Evolutionary conservation across 2,329 filamentous ascomycete genomes (phyloP), one percentile per base, ranked within the genome.

Genomic region (Cercospora sp.): DNA sequence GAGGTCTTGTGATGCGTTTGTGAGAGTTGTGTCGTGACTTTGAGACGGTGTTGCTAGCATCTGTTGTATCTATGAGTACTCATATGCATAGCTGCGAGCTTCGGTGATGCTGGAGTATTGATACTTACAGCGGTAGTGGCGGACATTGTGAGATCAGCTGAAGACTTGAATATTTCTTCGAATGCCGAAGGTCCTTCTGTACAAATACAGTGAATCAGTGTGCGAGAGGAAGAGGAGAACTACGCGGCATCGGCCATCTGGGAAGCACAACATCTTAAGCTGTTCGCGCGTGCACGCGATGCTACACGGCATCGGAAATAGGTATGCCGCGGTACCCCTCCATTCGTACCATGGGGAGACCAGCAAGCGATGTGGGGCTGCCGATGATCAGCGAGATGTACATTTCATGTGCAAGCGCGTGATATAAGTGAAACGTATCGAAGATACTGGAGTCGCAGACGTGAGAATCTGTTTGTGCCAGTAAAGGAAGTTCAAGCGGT

Each of bases 291-390:
- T 33, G 30, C 55, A 59, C 28, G 55, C 55, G 30, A 59, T 59
- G 55, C 31, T 31, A 31, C 55, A 59, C 55, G 16, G 30, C 55
- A 20, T n/a, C 55, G 31, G 55, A 36, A 36, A 20, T 59, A 36
- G 30, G 31, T 6, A 20, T 59, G 28, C 55, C 30, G 55, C 55
- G 55, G 31, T 59, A 59, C 55, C 55, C 55, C 55, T 59, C 55
- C 55, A 59, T 23, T 31, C 55, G 55, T 59, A 30, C 55, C 55
- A 36, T 59, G 55, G 55, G 55, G 55, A 59, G 55, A 59, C 55
- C 28, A 30, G 5, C 48, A 36, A 59, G 55, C 55, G 16, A 59
- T 33, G 55, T 59, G 55, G 55, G 55, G 55, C 30, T 59, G 30
- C 18, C 28, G 55, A 23, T 59, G 5, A 20, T 59, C n/a, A 59